Conservation (phyloP, 2,329 filamentous ascomycete genomes). For the Leptographium procerum region DNA sequence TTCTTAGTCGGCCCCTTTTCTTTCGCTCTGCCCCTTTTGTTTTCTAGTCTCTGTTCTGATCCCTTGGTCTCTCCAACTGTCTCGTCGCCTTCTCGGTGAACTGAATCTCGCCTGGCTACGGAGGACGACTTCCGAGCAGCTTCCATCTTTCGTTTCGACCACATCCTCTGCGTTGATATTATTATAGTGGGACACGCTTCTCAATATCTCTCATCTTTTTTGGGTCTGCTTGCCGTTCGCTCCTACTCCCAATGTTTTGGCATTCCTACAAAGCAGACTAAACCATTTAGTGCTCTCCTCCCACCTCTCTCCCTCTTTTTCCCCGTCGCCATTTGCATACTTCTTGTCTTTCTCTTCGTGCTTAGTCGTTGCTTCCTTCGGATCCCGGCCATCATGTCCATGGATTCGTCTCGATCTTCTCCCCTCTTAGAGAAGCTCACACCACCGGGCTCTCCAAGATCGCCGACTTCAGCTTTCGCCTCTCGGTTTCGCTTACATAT, state of each 20-base stretch:
- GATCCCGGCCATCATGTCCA: slow-evolving; percentile 7
- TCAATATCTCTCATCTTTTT: background rate
- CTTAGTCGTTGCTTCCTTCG: background rate
- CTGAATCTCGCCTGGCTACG: background rate
- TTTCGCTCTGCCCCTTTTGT: background rate
- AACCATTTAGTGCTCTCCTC: background rate
- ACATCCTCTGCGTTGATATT: background rate
- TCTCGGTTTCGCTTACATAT: slow-evolving; percentile 1
- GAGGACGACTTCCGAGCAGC: background rate
- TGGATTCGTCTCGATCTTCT: slow-evolving; percentile 9
- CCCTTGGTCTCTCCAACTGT: background rate
- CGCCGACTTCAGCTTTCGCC: slow-evolving; percentile 5
- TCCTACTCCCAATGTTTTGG: background rate
- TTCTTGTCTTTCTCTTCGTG: background rate
- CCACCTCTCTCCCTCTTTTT: background rate
- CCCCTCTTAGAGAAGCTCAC: slow-evolving; percentile 10
- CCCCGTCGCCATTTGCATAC: background rate
- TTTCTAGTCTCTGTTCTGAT: background rate
- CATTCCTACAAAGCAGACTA: background rate
- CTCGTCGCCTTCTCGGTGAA: background rate
- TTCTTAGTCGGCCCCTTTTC: background rate
- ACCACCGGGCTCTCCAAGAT: slow-evolving; percentile 7
- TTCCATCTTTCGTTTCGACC: background rate
- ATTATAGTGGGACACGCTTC: background rate
- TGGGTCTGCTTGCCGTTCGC: background rate